Base-by-base conservation (phyloP, 768 basidiomycete genomes). In the Floccularia luteovirens region DNA sequence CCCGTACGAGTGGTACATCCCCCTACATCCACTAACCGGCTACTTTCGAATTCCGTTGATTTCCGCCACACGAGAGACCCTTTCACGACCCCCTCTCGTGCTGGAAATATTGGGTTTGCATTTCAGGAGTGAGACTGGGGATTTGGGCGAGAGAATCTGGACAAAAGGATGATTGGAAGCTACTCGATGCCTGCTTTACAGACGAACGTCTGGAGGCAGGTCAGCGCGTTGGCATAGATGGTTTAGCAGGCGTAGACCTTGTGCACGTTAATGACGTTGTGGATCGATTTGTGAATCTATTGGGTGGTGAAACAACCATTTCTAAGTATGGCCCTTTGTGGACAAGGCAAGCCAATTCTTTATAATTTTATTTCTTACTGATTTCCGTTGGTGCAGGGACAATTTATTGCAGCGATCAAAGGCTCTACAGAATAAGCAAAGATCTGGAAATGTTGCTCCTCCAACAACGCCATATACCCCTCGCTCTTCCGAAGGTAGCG, bases 141-240 rank as follows among this genome's bases (percentile, higher is more conserved):
- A 39, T 24, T 24, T 20, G 7, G 39, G 30, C 16, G 46, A 55
- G 36, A 52, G 56, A 13, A 30, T 8, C 28, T 92, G 89, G 89
- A 66, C 69, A 3, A 82, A n/a, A 81, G 51, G 73, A 74, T 16
- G 83, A 90, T 38, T 92, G 89, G 89, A 89, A 83, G 55, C 53
- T 67, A 35, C 65, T 92, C 36, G 89, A 91, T 56, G 74, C 74
- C 17, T 87, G 84, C 50, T 82, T 90, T 46, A 81, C 82, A 8
- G 82, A 85, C 39, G 77, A 82, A 53, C 66, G 83, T 23, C 56
- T 83, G 11, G 67, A 69, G 2, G 48, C 75, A 33, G 76, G 67
- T 2, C 57, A 31, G 13, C 41, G 43, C 5, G 30, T 54, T 46
- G 48, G 43, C 8, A 30, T 43, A 12, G 39, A 41, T 7, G 55